Evolutionary conservation across 2,329 filamentous ascomycete species (phyloP).

Genomic region (Cladosporium sp.): DNA sequence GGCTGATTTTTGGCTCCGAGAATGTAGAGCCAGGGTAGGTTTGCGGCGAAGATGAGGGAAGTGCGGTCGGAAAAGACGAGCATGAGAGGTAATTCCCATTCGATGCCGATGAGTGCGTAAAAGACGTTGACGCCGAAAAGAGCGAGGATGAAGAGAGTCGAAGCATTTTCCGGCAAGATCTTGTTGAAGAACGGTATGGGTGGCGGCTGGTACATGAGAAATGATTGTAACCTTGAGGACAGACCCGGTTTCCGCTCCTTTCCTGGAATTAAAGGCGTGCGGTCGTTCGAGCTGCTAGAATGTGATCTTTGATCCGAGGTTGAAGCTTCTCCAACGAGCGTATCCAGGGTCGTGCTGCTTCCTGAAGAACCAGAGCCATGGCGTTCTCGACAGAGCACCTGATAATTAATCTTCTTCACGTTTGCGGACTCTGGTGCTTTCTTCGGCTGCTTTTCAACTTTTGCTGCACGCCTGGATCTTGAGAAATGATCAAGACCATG

Average conservation of each 20-base stretch:
- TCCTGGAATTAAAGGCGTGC: not conserved
- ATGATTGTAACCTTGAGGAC: slow-evolving; percentile 14
- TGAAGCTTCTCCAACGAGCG: not conserved
- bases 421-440: not conserved
- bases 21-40: slow-evolving; percentile 56
- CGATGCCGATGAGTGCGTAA: slow-evolving; percentile 52
- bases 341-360: slow-evolving; percentile 6
- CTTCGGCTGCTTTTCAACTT: not conserved
- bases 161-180: slow-evolving; percentile 54
- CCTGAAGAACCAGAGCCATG: slow-evolving; percentile 2
- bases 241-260: not conserved
- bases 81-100: slow-evolving; percentile 45
- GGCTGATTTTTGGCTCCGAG: slow-evolving; percentile 65
- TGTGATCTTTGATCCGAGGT: not conserved
- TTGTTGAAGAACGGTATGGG: slow-evolving; percentile 56
- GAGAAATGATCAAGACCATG: slow-evolving; percentile 33
- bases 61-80: slow-evolving; percentile 58
- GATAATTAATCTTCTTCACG: not conserved
- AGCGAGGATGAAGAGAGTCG: slow-evolving; percentile 48
- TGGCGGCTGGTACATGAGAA: slow-evolving; percentile 54
- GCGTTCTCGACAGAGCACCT: slow-evolving; percentile 2
- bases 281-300: not conserved
- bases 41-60: slow-evolving; percentile 50
- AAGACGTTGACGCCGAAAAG: slow-evolving; percentile 56
- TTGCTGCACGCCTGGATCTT: slow-evolving; percentile 9